Evolutionary conservation across 805 yeast genomes (phyloP).

Genomic region (Kluyveromyces siamensis): DNA sequence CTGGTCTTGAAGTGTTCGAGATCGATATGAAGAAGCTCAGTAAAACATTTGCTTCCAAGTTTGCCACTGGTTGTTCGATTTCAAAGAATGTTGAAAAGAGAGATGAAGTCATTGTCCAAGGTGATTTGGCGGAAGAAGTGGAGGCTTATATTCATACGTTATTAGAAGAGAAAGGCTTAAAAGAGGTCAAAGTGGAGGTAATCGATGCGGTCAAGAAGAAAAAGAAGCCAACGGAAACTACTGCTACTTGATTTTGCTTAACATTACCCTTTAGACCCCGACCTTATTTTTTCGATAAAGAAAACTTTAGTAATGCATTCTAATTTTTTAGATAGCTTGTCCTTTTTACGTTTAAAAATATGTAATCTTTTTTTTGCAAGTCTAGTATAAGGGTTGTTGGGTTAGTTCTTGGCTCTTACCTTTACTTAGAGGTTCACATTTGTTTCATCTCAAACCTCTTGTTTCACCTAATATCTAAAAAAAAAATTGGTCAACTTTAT

Average conservation of each 20-base stretch:
- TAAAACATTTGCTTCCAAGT: slow-evolving; percentile 85
- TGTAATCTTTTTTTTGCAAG: too few relatives aligned
- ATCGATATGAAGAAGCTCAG: slow-evolving; percentile 85
- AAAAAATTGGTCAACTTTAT: background rate
- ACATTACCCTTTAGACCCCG: background rate
- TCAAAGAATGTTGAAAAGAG: slow-evolving; percentile 84
- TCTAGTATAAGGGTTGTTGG: too few relatives aligned
- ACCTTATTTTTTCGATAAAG: background rate
- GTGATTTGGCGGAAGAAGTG: slow-evolving; percentile 90
- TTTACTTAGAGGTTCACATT: too few relatives aligned
- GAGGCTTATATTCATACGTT: slow-evolving; percentile 63
- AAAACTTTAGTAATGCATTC: background rate
- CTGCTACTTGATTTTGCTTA: background rate
- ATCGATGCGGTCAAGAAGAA: slow-evolving; percentile 75
- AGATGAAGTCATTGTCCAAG: slow-evolving; percentile 87
- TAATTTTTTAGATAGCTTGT: background rate
- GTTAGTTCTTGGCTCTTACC: too few relatives aligned
- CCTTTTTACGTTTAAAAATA: too few relatives aligned
- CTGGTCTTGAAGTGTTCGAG: slow-evolving; percentile 82
- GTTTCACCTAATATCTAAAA: too few relatives aligned
- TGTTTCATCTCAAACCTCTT: too few relatives aligned
- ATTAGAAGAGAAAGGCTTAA: slow-evolving; percentile 72
- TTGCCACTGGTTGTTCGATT: slow-evolving; percentile 93
- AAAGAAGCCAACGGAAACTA: slow-evolving; percentile 29
- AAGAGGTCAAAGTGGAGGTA: slow-evolving; percentile 82